phyloP scores from a whole-genome alignment of 139 green algal genomes.

The Marvania coccoides region DNA sequence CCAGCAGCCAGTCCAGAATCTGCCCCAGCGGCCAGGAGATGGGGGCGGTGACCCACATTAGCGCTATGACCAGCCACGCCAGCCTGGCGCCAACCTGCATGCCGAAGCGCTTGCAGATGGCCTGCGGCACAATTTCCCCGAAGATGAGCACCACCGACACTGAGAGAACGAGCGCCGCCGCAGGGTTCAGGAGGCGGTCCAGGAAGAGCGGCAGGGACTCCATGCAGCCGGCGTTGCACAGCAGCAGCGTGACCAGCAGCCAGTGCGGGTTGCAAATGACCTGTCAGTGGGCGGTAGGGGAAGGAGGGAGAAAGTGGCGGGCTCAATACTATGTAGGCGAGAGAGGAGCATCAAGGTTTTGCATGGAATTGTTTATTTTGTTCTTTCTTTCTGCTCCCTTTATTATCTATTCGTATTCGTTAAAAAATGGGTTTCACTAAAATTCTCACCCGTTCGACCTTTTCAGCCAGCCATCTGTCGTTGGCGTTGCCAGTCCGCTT shows the following conservation, averaged over 20 bases:
- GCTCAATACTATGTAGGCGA: too few relatives aligned
- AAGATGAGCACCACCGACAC: constrained; percentile 46
- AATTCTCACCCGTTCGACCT: constrained; percentile 21
- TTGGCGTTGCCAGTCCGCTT: constrained; percentile 17
- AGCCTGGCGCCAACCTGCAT: constrained; percentile 71
- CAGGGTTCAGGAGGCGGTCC: constrained; percentile 43
- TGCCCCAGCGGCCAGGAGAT: constrained; percentile 66
- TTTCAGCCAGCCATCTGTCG: constrained; percentile 25
- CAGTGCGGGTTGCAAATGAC: constrained; percentile 28
- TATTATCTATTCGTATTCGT: too few relatives aligned
- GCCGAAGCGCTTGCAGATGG: constrained; percentile 72
- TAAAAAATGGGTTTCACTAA: too few relatives aligned
- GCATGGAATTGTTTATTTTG: too few relatives aligned
- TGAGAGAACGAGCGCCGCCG: constrained; percentile 30
- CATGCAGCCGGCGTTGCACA: constrained; percentile 38
- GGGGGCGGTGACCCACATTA: constrained; percentile 43
- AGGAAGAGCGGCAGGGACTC: constrained; percentile 53
- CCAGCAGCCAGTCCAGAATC: constrained; percentile 73
- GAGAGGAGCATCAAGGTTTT: too few relatives aligned
- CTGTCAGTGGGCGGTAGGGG: too few relatives aligned
- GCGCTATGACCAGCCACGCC: constrained; percentile 57
- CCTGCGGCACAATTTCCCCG: constrained; percentile 44
- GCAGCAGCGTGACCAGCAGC: constrained; percentile 46
- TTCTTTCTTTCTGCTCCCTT: too few relatives aligned
- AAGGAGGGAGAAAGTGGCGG: too few relatives aligned